Evolutionary conservation across 2,329 filamentous ascomycete genomes (phyloP).

Genomic region (Verticillium alfalfae): DNA sequence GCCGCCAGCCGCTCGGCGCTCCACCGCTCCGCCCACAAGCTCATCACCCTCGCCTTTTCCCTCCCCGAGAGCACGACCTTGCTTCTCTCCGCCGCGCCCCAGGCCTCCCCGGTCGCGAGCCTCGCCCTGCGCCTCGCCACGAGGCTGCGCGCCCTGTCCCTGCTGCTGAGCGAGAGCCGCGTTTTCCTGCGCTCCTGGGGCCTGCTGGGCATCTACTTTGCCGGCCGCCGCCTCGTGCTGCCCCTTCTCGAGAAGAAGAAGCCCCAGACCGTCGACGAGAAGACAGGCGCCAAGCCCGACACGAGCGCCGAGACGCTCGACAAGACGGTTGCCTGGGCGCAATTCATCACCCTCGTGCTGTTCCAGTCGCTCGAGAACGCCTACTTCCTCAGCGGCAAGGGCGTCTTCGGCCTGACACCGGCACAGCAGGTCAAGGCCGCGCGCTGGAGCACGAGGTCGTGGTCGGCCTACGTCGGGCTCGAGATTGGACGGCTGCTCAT

Average conservation of each 20-base stretch:
- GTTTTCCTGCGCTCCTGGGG: conserved; percentile 75
- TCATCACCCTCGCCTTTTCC: conserved; percentile 46
- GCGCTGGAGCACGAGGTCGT: conserved; percentile 72
- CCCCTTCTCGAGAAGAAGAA: conserved; percentile 21
- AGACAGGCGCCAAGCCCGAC: conserved; percentile 29
- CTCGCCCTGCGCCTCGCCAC: conserved; percentile 42
- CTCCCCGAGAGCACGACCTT: conserved; percentile 45
- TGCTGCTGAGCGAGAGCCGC: conserved; percentile 63
- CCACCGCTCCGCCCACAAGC: conserved; percentile 41
- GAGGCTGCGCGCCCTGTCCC: conserved; percentile 56
- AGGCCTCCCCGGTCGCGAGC: conserved; percentile 30
- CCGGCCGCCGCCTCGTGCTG: conserved; percentile 48
- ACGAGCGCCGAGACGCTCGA: conserved; percentile 30
- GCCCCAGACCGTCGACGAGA: conserved; percentile 15
- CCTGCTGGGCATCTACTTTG: conserved; percentile 66
- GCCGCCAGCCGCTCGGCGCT: conserved; percentile 52
- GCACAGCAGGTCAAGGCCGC: conserved; percentile 56
- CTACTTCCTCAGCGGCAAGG: conserved; percentile 70
- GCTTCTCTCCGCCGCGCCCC: conserved; percentile 31
- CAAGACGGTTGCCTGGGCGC: conserved; percentile 54
- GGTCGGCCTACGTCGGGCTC: conserved; percentile 71
- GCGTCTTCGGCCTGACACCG: conserved; percentile 56
- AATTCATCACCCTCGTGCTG: conserved; percentile 60
- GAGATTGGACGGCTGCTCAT: conserved; percentile 64
- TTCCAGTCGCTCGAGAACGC: conserved; percentile 83